A percentile compares a stretch with the other conserved stretches of the same genome.
phyloP scores from a whole-genome alignment of 2,329 filamentous ascomycete species.

The Penicillium thymicola region DNA sequence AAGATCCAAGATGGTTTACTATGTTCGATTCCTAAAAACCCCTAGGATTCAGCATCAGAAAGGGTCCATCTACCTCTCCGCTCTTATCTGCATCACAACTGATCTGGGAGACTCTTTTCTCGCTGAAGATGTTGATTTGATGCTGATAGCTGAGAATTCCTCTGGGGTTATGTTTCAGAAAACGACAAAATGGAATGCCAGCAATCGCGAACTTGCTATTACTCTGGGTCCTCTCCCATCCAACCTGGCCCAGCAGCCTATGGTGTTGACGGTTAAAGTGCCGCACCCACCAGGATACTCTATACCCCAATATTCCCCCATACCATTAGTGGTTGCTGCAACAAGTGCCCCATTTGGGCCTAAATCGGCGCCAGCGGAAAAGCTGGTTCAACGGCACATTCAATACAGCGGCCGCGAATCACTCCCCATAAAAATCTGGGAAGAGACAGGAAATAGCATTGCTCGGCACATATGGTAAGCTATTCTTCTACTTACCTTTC shows the following conservation, averaged over 20 bases:
- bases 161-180: slow-evolving; percentile 23
- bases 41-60: slow-evolving; percentile 50
- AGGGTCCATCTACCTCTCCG: slow-evolving; percentile 44
- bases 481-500: neutral
- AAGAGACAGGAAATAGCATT: slow-evolving; percentile 71
- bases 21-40: slow-evolving; percentile 66
- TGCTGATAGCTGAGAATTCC: slow-evolving; percentile 22
- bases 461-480: slow-evolving; percentile 67
- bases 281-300: slow-evolving; percentile 20
- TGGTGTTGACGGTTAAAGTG: slow-evolving; percentile 28
- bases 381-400: slow-evolving; percentile 55
- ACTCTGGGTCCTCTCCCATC: slow-evolving; percentile 31
- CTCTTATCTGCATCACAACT: slow-evolving; percentile 63
- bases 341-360: slow-evolving; percentile 51
- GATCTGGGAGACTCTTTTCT: slow-evolving; percentile 66
- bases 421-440: slow-evolving; percentile 52
- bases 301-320: slow-evolving; percentile 2
- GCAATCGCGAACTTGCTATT: slow-evolving; percentile 34
- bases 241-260: slow-evolving; percentile 22
- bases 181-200: slow-evolving; percentile 32
- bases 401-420: slow-evolving; percentile 31
- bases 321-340: slow-evolving; percentile 54
- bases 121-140: slow-evolving; percentile 39
- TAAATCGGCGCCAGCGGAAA: slow-evolving; percentile 45
- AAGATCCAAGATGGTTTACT: slow-evolving; percentile 52